Conservation (phyloP, 108 stramenopile genomes). For the Mayamaea pseudoterrestris region DNA sequence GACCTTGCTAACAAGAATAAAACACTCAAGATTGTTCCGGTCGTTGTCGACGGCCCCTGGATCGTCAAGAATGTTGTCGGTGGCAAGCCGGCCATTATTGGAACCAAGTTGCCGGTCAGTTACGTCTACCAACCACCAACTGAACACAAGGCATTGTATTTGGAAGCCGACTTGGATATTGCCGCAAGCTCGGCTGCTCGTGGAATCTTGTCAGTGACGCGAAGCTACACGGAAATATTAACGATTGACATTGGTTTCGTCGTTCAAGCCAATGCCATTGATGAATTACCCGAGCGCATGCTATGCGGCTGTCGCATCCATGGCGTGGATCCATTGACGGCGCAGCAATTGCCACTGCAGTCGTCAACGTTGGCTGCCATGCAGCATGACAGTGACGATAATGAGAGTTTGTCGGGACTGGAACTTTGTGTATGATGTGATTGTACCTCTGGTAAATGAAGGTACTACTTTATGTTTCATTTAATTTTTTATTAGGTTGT, state of each 20-base stretch:
- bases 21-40: conserved; percentile 57
- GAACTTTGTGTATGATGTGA: too few species aligned
- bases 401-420: too few species aligned
- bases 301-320: conserved; percentile 66
- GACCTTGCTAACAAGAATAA: conserved; percentile 43
- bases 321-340: conserved; percentile 73
- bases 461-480: too few species aligned
- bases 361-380: too few species aligned
- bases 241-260: conserved; percentile 79
- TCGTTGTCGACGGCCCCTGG: conserved; percentile 80
- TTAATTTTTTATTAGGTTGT: too few species aligned
- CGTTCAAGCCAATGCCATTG: conserved; percentile 49
- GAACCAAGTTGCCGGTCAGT: conserved; percentile 52
- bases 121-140: conserved; percentile 44
- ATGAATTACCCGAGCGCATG: conserved; percentile 81
- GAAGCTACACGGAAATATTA: conserved; percentile 60
- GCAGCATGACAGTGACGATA: too few species aligned
- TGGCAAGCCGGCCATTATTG: conserved; percentile 73
- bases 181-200: conserved; percentile 67
- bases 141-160: conserved; percentile 38
- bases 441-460: too few species aligned
- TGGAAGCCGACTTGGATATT: conserved; percentile 81
- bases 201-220: conserved; percentile 61
- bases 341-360: too few species aligned
- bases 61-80: conserved; percentile 67